These are phyloP conservation scores for Trichophyton verrucosum DNA, from an alignment of 2,329 filamentous ascomycete genomes.

Conservation along the genomic window DNA sequence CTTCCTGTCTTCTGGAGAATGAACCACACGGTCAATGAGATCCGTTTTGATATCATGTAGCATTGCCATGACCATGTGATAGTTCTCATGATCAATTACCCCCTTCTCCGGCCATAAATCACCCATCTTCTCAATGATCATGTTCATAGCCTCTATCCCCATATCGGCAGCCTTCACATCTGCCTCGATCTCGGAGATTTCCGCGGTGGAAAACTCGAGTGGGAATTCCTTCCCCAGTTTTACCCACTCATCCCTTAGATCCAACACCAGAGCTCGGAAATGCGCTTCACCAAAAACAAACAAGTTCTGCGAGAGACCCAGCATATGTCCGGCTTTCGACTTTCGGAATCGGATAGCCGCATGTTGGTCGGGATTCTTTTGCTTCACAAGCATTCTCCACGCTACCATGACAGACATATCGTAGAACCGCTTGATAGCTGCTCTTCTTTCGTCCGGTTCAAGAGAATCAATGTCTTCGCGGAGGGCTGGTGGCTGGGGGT, in stretches of 20 bases:
- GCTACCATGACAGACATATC: slow-evolving; percentile 2
- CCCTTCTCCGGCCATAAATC: slow-evolving; percentile 10
- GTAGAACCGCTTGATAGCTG: not conserved
- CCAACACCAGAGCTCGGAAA: slow-evolving; percentile 9
- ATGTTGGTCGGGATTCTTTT: slow-evolving; percentile 9
- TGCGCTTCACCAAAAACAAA: slow-evolving; percentile 23
- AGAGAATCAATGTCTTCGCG: not conserved
- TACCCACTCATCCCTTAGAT: not conserved
- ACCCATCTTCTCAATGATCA: slow-evolving; percentile 1
- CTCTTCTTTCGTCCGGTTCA: not conserved
- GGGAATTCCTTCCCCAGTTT: not conserved
- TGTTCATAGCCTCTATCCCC: slow-evolving; percentile 6
- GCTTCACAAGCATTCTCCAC: slow-evolving; percentile 10
- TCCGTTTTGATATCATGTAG: slow-evolving; percentile 5
- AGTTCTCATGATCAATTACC: slow-evolving; percentile 6
- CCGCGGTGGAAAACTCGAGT: not conserved
- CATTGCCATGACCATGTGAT: slow-evolving; percentile 6
- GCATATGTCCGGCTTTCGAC: slow-evolving; percentile 16
- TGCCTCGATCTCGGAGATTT: not conserved
- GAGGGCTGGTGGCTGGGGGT: slow-evolving; percentile 5
- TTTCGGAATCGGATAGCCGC: slow-evolving; percentile 9
- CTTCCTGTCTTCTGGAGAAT: slow-evolving; percentile 4
- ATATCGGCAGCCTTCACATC: not conserved
- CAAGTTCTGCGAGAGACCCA: slow-evolving; percentile 21
- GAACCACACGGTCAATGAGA: slow-evolving; percentile 4